A percentile compares a stretch with the other conserved stretches of the same genome.
phyloP scores from a whole-genome alignment of 129 eudicot species.

The Arctium minus region DNA sequence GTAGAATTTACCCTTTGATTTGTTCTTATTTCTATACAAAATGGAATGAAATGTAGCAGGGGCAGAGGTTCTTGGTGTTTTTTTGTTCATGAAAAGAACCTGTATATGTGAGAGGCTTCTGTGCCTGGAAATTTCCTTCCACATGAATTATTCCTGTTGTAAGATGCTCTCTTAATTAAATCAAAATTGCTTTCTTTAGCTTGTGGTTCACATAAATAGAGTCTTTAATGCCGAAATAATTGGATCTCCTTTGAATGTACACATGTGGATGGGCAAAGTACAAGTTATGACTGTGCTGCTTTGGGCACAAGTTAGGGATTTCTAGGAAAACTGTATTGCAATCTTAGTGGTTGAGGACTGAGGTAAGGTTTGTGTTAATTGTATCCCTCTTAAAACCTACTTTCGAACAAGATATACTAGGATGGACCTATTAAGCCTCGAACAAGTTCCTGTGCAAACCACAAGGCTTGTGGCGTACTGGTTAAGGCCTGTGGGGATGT shows the following conservation, averaged over 20 bases:
- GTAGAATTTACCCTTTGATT: conserved; percentile 32
- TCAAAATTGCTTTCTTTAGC: conserved; percentile 7
- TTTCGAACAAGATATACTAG: no score
- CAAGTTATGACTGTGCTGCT: background rate
- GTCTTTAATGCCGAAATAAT: background rate
- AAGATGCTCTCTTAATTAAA: conserved; percentile 13
- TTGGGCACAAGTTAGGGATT: no score
- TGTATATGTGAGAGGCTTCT: conserved; percentile 36
- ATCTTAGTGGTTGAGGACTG: no score
- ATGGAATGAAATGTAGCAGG: background rate
- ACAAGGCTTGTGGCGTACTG: no score
- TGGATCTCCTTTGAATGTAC: background rate
- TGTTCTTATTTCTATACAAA: conserved; percentile 21
- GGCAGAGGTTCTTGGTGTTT: conserved; percentile 12
- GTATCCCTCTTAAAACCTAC: no score
- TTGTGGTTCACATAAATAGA: background rate
- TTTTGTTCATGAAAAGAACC: background rate
- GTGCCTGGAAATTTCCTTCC: conserved; percentile 22
- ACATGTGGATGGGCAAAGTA: background rate
- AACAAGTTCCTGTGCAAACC: no score
- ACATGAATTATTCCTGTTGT: conserved; percentile 22
- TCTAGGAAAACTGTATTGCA: no score
- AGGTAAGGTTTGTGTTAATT: no score
- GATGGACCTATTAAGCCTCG: no score
- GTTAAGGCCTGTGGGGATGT: no score